These are phyloP conservation scores for Trichoderma aggressivum DNA, from an alignment of 2,329 filamentous ascomycete species.

Conservation along the genomic window DNA sequence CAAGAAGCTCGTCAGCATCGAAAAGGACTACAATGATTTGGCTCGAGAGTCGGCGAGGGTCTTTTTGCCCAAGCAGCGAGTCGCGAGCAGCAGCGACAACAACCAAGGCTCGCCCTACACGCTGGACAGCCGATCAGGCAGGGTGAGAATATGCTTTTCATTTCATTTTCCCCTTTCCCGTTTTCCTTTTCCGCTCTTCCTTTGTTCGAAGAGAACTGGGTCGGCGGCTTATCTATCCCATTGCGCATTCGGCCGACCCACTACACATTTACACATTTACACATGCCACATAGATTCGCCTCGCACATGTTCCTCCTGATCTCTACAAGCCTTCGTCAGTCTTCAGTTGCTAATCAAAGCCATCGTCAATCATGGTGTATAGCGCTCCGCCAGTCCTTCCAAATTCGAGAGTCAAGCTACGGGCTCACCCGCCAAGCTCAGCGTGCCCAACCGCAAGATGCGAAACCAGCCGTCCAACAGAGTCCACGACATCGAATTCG, in stretches of 20 bases:
- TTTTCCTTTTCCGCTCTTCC: neutral
- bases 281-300: neutral
- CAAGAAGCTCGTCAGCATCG: constrained; percentile 78
- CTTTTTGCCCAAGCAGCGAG: constrained; percentile 79
- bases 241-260: neutral
- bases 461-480: constrained; percentile 85
- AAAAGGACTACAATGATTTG: constrained; percentile 93
- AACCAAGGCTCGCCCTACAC: constrained; percentile 50
- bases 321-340: neutral
- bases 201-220: neutral
- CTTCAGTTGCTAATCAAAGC: neutral
- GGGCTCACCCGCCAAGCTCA: constrained; percentile 84
- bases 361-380: constrained; percentile 8
- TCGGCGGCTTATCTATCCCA: neutral
- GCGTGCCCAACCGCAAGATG: constrained; percentile 80
- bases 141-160: constrained; percentile 43
- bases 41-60: constrained; percentile 85
- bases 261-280: neutral
- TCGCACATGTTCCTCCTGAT: neutral
- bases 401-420: constrained; percentile 82
- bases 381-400: constrained; percentile 69
- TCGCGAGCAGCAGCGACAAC: constrained; percentile 68
- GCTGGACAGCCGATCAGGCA: constrained; percentile 49
- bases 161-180: neutral
- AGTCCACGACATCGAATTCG: constrained; percentile 94